Evolutionary conservation across 1,284 basidiomycete genomes (phyloP), one percentile per base, ranked within the genome.

Genomic region (Uromyces viciae-fabae): DNA sequence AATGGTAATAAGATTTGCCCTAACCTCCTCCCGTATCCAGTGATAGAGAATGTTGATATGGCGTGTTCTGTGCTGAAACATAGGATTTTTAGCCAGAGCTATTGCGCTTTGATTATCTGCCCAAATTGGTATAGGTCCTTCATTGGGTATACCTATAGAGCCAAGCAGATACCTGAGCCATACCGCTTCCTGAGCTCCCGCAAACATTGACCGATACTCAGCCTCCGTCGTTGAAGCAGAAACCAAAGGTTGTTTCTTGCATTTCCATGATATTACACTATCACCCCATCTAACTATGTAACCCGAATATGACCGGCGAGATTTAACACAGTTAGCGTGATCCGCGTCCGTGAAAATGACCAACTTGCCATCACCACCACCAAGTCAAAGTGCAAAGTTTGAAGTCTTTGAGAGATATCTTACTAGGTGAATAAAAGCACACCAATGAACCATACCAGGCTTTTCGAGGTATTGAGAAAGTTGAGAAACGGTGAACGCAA

Each of bases 381-480:
- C 52, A 28, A 22, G 3, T 22, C n/a, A 56, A 14, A 3, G 5
- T 7, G 4, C 28, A 3, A 19, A 33, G 3, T 3, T 28, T 7
- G 22, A 17, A 33, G 68, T 46, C 14, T 15, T 33, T 7, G 40
- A 8, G 2, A 71, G 38, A 46, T 71, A 71, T 5, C 68, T 3
- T 8, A 74, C 33, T 40, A 58, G 28, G 3, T 54, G 49, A 25
- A 33, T 3, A 25, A 22, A 74, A 3, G 72, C 72, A 28, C 40
- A 14, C 72, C 74, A 75, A 31, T 75, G 74, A 9, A 60, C 25
- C 9, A 56, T 62, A 5, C 52, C 31, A 2, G 56, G 56, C 31
- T 58, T 40, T 28, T 75, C 38, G 1, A 75, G 58, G 22, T 62
- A 38, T 43, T 75, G 56, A 60, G 74, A 75, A 14, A 75, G n/a